phyloP scores from a whole-genome alignment of 805 yeast species.

The Cyberlindnera subsufficiens region DNA sequence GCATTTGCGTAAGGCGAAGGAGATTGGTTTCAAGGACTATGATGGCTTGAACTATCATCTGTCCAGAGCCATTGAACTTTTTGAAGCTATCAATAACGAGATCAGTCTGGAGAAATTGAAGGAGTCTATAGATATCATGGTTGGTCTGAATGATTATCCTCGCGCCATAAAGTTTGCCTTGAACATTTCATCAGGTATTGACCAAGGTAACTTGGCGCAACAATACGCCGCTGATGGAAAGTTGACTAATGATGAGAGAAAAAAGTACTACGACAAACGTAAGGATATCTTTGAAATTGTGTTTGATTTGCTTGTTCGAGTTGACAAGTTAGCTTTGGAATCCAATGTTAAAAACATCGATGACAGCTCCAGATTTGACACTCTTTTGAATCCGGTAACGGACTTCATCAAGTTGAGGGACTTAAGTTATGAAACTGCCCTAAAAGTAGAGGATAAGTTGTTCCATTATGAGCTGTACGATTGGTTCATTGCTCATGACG shows the following conservation, averaged over 20 bases:
- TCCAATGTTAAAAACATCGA: slow-evolving; percentile 12
- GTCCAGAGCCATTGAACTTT: slow-evolving; percentile 65
- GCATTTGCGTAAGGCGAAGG: slow-evolving; percentile 80
- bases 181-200: slow-evolving; percentile 66
- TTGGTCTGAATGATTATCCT: slow-evolving; percentile 69
- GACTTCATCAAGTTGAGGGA: slow-evolving; percentile 54
- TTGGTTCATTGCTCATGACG: slow-evolving; percentile 80
- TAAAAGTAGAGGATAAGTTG: slow-evolving; percentile 69
- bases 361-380: slow-evolving; percentile 9
- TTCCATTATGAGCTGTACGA: slow-evolving; percentile 91
- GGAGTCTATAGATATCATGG: slow-evolving; percentile 74
- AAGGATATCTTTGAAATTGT: slow-evolving; percentile 62
- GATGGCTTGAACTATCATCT: slow-evolving; percentile 66
- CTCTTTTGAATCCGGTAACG: slow-evolving; percentile 8
- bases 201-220: slow-evolving; percentile 51
- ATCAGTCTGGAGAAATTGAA: slow-evolving; percentile 73
- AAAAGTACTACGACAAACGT: slow-evolving; percentile 45
- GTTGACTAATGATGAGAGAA: slow-evolving; percentile 45
- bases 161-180: slow-evolving; percentile 83
- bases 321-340: slow-evolving; percentile 59
- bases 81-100: slow-evolving; percentile 75
- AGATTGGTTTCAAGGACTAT: slow-evolving; percentile 61
- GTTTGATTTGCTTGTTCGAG: slow-evolving; percentile 66
- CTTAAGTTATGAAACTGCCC: slow-evolving; percentile 66
- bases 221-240: slow-evolving; percentile 50